phyloP scores from a whole-genome alignment of 106 monocot genomes.

The Amphibolis antarctica region DNA sequence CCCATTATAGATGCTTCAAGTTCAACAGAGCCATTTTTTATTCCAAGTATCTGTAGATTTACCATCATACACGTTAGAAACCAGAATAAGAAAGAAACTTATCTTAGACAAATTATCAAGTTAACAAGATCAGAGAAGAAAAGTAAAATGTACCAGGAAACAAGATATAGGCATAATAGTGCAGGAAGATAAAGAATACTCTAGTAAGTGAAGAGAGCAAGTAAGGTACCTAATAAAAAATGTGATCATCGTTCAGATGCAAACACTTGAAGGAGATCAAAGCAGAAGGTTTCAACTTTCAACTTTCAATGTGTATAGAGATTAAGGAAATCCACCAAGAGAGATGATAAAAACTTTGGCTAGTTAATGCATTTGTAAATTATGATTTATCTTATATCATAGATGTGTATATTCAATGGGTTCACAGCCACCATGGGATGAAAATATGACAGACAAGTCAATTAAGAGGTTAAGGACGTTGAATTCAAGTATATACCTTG shows the following conservation, averaged over 20 bases:
- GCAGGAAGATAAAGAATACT: not conserved
- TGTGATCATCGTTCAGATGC: no score
- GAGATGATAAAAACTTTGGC: no score
- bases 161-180: not conserved
- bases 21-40: constrained; percentile 86
- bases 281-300: not conserved
- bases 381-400: no score
- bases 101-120: not conserved
- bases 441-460: no score
- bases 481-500: no score
- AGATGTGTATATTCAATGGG: no score
- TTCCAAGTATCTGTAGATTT: constrained; percentile 62
- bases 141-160: not conserved
- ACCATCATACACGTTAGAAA: not conserved
- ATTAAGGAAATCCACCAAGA: no score
- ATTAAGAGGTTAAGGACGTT: no score
- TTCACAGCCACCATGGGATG: no score
- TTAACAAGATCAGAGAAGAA: not conserved
- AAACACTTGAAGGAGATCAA: not conserved
- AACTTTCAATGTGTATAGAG: not conserved
- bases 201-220: not conserved
- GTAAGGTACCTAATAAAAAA: not conserved
- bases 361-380: no score
- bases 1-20: constrained; percentile 79
- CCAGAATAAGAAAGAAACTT: not conserved